Evolutionary conservation across 129 eudicot species (phyloP).

Genomic region (Gnaphalium uliginosum): DNA sequence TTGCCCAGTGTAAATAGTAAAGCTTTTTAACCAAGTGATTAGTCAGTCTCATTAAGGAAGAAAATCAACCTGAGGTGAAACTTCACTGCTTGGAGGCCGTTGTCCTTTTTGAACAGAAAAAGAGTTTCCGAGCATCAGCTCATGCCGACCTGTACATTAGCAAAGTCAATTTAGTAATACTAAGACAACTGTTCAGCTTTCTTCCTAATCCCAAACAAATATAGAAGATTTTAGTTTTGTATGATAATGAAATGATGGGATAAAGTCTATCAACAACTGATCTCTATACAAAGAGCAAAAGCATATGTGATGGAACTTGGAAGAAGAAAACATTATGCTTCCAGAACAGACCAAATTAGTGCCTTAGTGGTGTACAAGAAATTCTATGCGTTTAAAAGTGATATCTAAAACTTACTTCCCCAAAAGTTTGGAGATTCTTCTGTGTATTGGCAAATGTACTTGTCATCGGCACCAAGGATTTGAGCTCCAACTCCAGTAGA

Average conservation of each 20-base stretch:
- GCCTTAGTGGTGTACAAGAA: not conserved
- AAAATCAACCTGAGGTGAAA: conserved; percentile 71
- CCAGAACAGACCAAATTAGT: no score
- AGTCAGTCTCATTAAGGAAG: not conserved
- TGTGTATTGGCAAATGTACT: conserved; percentile 81
- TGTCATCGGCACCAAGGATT: conserved; percentile 87
- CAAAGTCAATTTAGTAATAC: conserved; percentile 23
- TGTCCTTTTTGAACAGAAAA: conserved; percentile 47
- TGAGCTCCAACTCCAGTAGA: conserved; percentile 96
- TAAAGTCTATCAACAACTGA: not conserved
- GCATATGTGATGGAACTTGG: no score
- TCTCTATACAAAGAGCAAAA: no score
- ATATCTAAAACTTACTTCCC: conserved; percentile 67
- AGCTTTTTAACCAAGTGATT: not conserved
- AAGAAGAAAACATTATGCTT: no score
- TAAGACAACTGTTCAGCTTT: not conserved
- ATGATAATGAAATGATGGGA: not conserved
- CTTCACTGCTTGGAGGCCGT: conserved; percentile 68
- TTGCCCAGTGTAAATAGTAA: not conserved
- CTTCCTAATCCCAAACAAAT: conserved; percentile 13
- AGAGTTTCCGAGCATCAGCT: conserved; percentile 79
- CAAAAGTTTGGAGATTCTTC: conserved; percentile 81
- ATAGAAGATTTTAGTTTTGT: not conserved
- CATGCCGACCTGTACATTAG: conserved; percentile 68
- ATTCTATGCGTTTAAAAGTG: not conserved